Conservation (phyloP, 2,329 filamentous ascomycete genomes). For the Hypoxylon sp. region DNA sequence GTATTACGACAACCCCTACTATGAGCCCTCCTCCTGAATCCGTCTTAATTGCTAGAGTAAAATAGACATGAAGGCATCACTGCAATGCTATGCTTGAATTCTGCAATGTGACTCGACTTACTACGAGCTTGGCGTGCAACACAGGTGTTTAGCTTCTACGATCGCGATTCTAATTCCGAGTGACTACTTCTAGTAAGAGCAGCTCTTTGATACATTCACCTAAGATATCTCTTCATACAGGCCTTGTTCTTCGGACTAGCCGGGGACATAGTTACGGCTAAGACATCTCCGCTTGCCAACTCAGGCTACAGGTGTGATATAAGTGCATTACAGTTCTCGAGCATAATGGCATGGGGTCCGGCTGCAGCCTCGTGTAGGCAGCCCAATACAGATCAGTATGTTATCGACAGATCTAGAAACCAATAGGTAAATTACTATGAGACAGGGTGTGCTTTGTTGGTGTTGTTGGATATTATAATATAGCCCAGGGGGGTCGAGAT, state of each 20-base stretch:
- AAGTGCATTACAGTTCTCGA: slow-evolving; percentile 35
- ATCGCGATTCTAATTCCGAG: slow-evolving; percentile 31
- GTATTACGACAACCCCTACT: slow-evolving; percentile 39
- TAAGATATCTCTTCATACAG: slow-evolving; percentile 24
- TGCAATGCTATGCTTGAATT: slow-evolving; percentile 39
- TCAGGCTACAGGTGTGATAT: slow-evolving; percentile 38
- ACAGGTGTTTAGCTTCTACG: slow-evolving; percentile 29
- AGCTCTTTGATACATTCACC: slow-evolving; percentile 10
- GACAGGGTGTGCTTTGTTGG: slow-evolving; percentile 22
- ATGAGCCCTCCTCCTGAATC: slow-evolving; percentile 37
- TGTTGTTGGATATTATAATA: slow-evolving; percentile 28
- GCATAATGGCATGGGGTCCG: slow-evolving; percentile 16
- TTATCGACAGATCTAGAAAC: slow-evolving; percentile 34
- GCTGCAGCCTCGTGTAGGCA: slow-evolving; percentile 39
- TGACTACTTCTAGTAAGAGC: slow-evolving; percentile 33
- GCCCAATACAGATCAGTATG: slow-evolving; percentile 28
- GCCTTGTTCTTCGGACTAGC: slow-evolving; percentile 15
- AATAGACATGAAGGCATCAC: slow-evolving; percentile 47
- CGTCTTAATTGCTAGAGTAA: slow-evolving; percentile 46
- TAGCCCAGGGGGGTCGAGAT: slow-evolving; percentile 35
- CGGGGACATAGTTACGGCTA: slow-evolving; percentile 23
- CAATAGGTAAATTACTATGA: slow-evolving; percentile 34
- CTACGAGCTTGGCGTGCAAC: slow-evolving; percentile 38
- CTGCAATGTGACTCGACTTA: slow-evolving; percentile 45
- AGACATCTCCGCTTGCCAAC: slow-evolving; percentile 38